phyloP scores from a whole-genome alignment of 2,329 filamentous ascomycete genomes.

The Stenocarpella maydis region DNA sequence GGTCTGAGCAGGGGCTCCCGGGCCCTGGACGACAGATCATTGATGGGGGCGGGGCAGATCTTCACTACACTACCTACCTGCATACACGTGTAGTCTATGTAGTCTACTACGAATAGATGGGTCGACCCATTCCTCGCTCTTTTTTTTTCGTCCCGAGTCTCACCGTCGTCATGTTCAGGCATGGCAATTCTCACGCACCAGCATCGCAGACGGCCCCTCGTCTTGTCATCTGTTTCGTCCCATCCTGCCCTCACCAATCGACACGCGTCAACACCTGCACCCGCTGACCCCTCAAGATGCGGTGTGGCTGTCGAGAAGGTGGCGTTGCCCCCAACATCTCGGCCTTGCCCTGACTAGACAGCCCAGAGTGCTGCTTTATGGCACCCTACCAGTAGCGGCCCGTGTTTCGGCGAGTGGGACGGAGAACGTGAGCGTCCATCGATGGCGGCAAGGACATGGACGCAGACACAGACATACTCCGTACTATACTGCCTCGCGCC shows the following conservation, averaged over 20 bases:
- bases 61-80: too few relatives aligned
- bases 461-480: constrained; percentile 2
- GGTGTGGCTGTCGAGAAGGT: constrained; percentile 13
- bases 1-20: constrained; percentile 14
- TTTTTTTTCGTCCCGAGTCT: constrained; percentile 2
- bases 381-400: constrained; percentile 19
- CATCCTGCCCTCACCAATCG: constrained; percentile 7
- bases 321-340: background rate
- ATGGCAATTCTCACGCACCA: background rate
- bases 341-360: background rate
- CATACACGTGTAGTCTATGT: too few relatives aligned
- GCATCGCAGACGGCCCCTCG: background rate
- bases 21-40: too few relatives aligned
- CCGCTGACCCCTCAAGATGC: background rate
- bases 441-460: constrained; percentile 16
- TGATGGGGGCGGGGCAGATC: background rate
- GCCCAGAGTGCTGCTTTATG: background rate
- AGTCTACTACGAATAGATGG: too few relatives aligned
- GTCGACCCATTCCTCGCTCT: too few relatives aligned
- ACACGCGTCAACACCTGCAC: background rate
- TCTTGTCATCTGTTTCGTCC: constrained; percentile 8
- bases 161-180: background rate
- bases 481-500: background rate
- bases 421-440: background rate
- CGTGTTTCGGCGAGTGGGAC: constrained; percentile 32